Base-by-base conservation (phyloP, 306 rosid genomes). In the Oemleria cerasiformis region DNA sequence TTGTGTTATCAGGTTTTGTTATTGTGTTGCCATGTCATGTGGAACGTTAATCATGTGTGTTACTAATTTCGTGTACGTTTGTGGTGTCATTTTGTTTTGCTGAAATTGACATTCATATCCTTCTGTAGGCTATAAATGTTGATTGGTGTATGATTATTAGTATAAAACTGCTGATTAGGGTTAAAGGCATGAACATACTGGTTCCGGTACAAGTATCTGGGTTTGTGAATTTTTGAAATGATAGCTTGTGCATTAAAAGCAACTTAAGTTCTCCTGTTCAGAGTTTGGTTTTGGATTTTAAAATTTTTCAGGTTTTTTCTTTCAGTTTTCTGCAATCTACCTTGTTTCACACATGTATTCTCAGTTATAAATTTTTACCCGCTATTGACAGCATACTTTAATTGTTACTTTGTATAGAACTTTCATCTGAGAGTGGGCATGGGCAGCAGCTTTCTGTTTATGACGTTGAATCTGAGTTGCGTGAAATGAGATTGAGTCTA, bases 401-500 rank as follows among this genome's bases (percentile, higher is more conserved):
- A 67, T 38, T 20, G 53, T 78, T 72, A 39, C 61, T 67, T 75
- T 49, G 11, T 74, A 80, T 67, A 95, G 99, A 88, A 75, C 87
- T 95, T 67, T 86, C 89, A 47, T 90, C 92, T 1, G 92, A 81
- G 20, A 25, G 96, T 34, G 86, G 84, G 57, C 56, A 72, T 19
- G 83, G 84, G 66, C 56, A 72, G 71, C 95, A 74, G 59, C 76
- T 75, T 70, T 79, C 80, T 71, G 43, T 50, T 41, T 17, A 60
- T 12, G 76, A 86, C 64, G 51, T 58, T 77, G 95, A 95, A 78
- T 72, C 79, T 76, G 92, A 95, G 65, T 83, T 88, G 73, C 76
- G 87, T 74, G 92, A 86, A 86, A 84, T 91, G 77, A 91, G 84
- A 73, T 50, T 88, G 86, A 80, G 83, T 65, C 76, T 91, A 17